Percentiles rank a stretch among this genome's conserved stretches.
phyloP scores from a whole-genome alignment of 108 stramenopile species.

The Stephanodiscus triporus region DNA sequence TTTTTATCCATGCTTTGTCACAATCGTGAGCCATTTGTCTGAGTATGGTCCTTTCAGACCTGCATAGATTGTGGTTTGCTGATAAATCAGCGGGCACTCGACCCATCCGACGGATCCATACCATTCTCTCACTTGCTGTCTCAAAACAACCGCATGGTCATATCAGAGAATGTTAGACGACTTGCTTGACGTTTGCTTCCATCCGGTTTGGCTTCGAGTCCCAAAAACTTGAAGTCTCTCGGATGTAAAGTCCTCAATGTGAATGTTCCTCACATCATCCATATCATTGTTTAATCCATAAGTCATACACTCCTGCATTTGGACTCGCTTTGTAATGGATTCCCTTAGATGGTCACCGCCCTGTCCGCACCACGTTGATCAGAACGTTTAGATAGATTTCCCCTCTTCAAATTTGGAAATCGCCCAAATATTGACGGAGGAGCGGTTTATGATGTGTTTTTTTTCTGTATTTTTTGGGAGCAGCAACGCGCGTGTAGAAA shows the following conservation, averaged over 20 bases:
- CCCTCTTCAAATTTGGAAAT: too few species aligned
- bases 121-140: not conserved
- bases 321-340: too few species aligned
- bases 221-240: slow-evolving; percentile 3
- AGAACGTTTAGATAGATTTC: too few species aligned
- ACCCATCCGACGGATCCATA: slow-evolving; percentile 3
- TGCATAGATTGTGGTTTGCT: not conserved
- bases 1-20: not conserved
- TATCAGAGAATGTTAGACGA: slow-evolving; percentile 1
- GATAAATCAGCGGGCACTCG: not conserved
- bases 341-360: too few species aligned
- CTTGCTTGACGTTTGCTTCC: not conserved
- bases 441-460: too few species aligned
- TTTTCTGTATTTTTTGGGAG: too few species aligned
- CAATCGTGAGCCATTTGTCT: not conserved
- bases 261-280: slow-evolving; percentile 7
- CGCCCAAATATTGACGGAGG: too few species aligned
- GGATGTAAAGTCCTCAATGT: slow-evolving; percentile 4
- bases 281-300: not conserved
- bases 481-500: too few species aligned
- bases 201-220: slow-evolving; percentile 1
- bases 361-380: too few species aligned
- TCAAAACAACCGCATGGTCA: not conserved
- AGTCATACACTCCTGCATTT: slow-evolving; percentile 1
- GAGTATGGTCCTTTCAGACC: not conserved